Evolutionary conservation across 768 basidiomycete species (phyloP).

Genomic region (Naganishia vishniacii): DNA sequence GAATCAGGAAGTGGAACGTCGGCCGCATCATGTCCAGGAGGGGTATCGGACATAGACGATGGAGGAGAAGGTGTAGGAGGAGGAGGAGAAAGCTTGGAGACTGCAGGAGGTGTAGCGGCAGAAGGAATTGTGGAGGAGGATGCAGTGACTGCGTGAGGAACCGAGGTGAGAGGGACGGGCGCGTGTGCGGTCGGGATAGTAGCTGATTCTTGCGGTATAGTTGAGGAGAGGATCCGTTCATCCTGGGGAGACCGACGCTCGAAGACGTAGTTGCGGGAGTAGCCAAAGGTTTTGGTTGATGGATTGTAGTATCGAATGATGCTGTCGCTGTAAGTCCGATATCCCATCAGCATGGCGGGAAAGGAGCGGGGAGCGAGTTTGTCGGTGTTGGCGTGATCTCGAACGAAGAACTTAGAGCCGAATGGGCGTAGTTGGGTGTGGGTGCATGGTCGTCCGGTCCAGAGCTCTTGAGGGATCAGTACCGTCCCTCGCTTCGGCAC

Average conservation of each 20-base stretch:
- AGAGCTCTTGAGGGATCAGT: not conserved
- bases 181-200: not conserved
- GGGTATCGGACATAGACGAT: no score
- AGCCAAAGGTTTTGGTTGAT: not conserved
- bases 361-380: constrained; percentile 2
- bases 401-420: not conserved
- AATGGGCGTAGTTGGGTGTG: constrained; percentile 15
- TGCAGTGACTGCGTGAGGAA: no score
- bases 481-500: constrained; percentile 2
- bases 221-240: not conserved
- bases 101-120: no score
- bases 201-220: not conserved
- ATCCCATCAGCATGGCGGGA: constrained; percentile 6
- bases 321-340: not conserved
- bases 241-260: not conserved
- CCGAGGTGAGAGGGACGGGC: no score
- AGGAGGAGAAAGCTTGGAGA: no score
- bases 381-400: constrained; percentile 3
- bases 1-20: no score
- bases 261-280: not conserved
- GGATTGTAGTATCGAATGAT: not conserved
- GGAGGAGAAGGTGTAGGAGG: no score
- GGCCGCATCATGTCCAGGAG: no score
- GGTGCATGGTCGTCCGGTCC: not conserved
- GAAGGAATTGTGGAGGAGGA: no score